Evolutionary conservation across 768 basidiomycete genomes (phyloP).

Genomic region (Phlebiopsis flavidoalba): DNA sequence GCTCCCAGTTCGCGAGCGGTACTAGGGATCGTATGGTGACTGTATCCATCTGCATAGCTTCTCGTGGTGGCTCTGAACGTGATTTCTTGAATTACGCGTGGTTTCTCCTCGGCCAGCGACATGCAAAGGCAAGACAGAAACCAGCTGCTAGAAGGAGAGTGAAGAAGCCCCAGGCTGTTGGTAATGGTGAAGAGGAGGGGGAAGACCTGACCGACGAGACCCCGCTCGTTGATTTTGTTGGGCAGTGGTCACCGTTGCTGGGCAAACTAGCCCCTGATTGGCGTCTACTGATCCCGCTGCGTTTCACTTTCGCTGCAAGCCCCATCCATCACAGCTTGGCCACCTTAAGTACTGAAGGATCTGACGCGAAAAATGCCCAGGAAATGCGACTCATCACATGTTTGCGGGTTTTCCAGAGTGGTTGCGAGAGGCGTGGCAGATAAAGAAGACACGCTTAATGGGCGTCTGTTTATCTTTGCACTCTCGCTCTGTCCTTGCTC

Average conservation of each 20-base stretch:
- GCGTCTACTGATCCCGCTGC: not conserved
- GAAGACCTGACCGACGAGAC: not conserved
- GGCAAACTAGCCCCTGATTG: not conserved
- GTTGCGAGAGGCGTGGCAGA: not conserved
- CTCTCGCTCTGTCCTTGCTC: not conserved
- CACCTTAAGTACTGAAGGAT: not conserved
- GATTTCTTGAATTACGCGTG: slow-evolving; percentile 4
- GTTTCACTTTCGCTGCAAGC: not conserved
- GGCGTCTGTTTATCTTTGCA: not conserved
- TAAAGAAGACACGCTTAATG: not conserved
- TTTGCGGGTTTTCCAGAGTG: not conserved
- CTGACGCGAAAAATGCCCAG: not conserved
- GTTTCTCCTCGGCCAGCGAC: slow-evolving; percentile 1
- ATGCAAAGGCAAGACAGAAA: not conserved
- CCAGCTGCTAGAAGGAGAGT: slow-evolving; percentile 2
- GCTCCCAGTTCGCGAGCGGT: not conserved
- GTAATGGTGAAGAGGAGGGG: not conserved
- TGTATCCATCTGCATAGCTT: not conserved
- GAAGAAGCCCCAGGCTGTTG: slow-evolving; percentile 3
- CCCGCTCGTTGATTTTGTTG: slow-evolving; percentile 1
- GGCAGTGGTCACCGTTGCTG: not conserved
- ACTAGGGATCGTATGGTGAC: not conserved
- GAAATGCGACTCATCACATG: not conserved
- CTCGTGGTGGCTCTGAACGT: not conserved
- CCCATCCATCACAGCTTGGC: not conserved